These are phyloP conservation scores for Microsporum ferrugineum DNA, from an alignment of 2,329 filamentous ascomycete species.

Conservation along the genomic window DNA sequence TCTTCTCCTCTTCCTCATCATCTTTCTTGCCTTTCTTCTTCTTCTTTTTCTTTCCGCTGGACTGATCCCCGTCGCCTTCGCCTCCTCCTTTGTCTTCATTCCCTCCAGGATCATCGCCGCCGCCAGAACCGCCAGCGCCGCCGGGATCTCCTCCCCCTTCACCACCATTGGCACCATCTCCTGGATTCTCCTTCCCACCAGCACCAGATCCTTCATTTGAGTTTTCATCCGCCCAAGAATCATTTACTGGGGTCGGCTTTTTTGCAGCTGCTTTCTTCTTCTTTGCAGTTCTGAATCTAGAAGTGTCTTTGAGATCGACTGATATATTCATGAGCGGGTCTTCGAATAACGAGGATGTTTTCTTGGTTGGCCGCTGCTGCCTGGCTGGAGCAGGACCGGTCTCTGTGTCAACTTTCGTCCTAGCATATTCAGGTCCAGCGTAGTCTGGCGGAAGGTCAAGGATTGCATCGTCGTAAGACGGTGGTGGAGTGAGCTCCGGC, in stretches of 20 bases:
- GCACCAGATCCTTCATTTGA: slow-evolving; percentile 5
- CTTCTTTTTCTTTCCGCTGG: slow-evolving; percentile 11
- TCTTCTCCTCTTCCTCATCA: slow-evolving; percentile 9
- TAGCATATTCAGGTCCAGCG: background rate
- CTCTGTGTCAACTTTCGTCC: background rate
- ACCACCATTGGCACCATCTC: background rate
- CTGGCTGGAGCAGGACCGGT: background rate
- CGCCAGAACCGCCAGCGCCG: slow-evolving; percentile 1
- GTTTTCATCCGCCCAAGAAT: background rate
- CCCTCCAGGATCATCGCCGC: slow-evolving; percentile 3
- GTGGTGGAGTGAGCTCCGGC: slow-evolving; percentile 5
- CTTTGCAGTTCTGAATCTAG: slow-evolving; percentile 12
- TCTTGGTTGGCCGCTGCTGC: background rate
- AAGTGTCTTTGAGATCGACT: slow-evolving; percentile 12
- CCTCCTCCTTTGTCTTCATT: slow-evolving; percentile 1
- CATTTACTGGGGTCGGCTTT: background rate
- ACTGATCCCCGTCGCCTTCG: slow-evolving; percentile 2
- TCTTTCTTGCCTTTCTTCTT: slow-evolving; percentile 14
- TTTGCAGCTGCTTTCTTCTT: slow-evolving; percentile 9
- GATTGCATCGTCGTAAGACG: slow-evolving; percentile 12
- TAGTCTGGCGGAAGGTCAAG: slow-evolving; percentile 25
- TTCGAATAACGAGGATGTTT: background rate
- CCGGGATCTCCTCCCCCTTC: slow-evolving; percentile 8
- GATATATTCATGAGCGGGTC: background rate
- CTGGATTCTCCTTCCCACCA: slow-evolving; percentile 5